Percentiles rank a stretch among this genome's conserved stretches.
Evolutionary conservation across 208 protist species (phyloP).

Genomic region (Porcisia hertigi): DNA sequence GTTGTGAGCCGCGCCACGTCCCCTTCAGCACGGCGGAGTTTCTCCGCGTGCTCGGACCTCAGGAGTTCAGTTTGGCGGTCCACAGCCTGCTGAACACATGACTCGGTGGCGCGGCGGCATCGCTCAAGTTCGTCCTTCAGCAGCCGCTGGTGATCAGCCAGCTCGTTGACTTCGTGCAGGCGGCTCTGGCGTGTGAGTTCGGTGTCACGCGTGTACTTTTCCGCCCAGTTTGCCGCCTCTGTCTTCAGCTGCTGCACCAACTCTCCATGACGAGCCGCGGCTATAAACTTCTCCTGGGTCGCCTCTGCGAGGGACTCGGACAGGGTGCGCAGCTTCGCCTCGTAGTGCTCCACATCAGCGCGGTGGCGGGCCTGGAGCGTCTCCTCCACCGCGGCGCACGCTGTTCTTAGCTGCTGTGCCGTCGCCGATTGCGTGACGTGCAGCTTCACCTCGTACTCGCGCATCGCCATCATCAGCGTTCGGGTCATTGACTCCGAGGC

Average conservation of each 20-base stretch:
- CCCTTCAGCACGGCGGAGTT: background rate
- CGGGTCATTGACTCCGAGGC: constrained; percentile 7
- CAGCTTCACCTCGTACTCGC: background rate
- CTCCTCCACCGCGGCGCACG: constrained; percentile 14
- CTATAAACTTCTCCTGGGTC: background rate
- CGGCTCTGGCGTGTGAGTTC: constrained; percentile 23
- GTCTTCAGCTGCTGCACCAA: constrained; percentile 10
- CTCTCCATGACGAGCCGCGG: background rate
- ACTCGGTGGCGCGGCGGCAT: background rate
- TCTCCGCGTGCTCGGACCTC: constrained; percentile 1
- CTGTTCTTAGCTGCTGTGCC: constrained; percentile 17
- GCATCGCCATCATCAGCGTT: constrained; percentile 8
- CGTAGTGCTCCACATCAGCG: constrained; percentile 12
- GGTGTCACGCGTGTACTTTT: constrained; percentile 14
- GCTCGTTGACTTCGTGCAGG: constrained; percentile 10
- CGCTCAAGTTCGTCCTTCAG: constrained; percentile 23
- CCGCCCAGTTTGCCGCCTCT: background rate
- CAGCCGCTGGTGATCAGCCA: constrained; percentile 11
- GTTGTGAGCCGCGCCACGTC: constrained; percentile 12
- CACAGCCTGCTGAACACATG: constrained; percentile 13
- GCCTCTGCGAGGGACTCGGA: constrained; percentile 8
- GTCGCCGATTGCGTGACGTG: constrained; percentile 5
- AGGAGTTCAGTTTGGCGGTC: constrained; percentile 23
- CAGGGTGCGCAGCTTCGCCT: constrained; percentile 8
- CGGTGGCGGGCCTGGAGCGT: constrained; percentile 12